Evolutionary conservation across 2,329 filamentous ascomycete genomes (phyloP).

Genomic region (Trichoderma sp.): DNA sequence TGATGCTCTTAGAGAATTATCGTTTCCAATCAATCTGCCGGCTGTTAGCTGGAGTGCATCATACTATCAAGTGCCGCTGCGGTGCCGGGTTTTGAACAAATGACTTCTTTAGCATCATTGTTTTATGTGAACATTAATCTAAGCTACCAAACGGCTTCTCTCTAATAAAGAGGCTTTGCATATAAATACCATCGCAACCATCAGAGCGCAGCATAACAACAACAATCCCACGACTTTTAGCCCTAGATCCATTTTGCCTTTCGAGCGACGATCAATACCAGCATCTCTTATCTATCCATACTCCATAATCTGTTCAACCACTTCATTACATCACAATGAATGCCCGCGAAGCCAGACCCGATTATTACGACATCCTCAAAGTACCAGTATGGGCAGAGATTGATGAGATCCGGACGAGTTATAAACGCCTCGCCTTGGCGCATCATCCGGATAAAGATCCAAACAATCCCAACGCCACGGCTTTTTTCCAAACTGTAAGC

Average conservation of each 20-base stretch:
- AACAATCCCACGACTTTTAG: not conserved
- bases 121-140: not conserved
- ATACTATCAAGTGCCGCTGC: not conserved
- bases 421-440: not conserved
- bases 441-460: not conserved
- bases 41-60: not conserved
- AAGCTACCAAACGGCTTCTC: not conserved
- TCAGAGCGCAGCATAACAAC: not conserved
- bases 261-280: not conserved
- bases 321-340: not conserved
- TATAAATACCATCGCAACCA: not conserved
- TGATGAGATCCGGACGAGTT: not conserved
- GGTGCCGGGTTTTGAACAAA: not conserved
- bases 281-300: not conserved
- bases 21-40: not conserved
- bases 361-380: not conserved
- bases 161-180: not conserved
- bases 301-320: not conserved
- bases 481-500: not conserved
- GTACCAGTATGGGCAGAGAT: not conserved
- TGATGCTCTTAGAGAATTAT: not conserved
- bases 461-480: not conserved
- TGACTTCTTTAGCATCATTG: not conserved
- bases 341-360: not conserved
- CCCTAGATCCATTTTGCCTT: not conserved